phyloP scores from a whole-genome alignment of 495 filamentous ascomycete genomes.

The Neurospora hispaniola region DNA sequence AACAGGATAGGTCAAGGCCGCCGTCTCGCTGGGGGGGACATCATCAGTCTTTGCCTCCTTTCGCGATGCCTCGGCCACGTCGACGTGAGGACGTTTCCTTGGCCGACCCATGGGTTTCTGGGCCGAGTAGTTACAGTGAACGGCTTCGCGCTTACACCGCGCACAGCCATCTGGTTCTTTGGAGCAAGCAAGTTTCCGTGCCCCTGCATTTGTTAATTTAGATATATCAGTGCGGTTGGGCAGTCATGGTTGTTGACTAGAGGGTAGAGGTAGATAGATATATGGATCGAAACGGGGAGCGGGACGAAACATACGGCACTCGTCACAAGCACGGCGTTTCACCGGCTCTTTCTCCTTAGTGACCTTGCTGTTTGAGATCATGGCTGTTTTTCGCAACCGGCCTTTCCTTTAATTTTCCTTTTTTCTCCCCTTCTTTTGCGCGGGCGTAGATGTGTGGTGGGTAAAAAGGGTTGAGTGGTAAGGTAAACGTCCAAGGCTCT shows the following conservation, averaged over 20 bases:
- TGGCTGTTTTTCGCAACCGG: not conserved
- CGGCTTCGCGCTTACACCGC: constrained; percentile 43
- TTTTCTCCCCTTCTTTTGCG: not conserved
- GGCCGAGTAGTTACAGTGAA: constrained; percentile 46
- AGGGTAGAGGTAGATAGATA: not conserved
- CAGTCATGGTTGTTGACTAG: not conserved
- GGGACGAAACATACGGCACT: constrained; percentile 43
- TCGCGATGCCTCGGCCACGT: constrained; percentile 11
- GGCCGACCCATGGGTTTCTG: constrained; percentile 56
- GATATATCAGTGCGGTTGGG: constrained; percentile 8
- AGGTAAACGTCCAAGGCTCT: not conserved
- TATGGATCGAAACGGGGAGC: not conserved
- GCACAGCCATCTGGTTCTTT: constrained; percentile 46
- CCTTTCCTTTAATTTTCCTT: not conserved
- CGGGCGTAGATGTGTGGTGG: not conserved
- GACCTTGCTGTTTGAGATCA: not conserved
- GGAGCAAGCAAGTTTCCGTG: constrained; percentile 50
- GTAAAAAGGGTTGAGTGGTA: not conserved
- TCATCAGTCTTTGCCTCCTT: not conserved
- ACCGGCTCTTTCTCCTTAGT: constrained; percentile 6
- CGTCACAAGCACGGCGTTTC: constrained; percentile 49
- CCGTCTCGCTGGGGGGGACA: not conserved
- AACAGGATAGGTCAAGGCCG: not conserved
- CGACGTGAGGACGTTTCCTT: constrained; percentile 40
- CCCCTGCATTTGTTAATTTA: constrained; percentile 30